These are phyloP conservation scores for Hyphopichia pseudoburtonii DNA, from an alignment of 1,139 yeast genomes.

Conservation along the genomic window DNA sequence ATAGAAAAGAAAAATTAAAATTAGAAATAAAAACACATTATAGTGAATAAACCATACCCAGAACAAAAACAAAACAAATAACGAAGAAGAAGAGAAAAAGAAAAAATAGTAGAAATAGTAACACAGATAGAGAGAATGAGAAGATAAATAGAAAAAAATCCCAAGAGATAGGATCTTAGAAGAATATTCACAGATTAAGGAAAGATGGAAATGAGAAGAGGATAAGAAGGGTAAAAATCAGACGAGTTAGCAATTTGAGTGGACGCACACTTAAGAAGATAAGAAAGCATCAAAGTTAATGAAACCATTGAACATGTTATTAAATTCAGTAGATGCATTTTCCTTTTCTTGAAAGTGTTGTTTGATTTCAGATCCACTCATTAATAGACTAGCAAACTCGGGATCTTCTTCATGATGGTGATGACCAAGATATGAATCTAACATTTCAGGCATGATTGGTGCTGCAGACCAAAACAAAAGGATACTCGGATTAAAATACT, in stretches of 20 bases:
- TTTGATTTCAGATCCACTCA: constrained; percentile 9
- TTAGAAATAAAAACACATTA: neutral
- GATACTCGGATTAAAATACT: no score
- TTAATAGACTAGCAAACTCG: constrained; percentile 12
- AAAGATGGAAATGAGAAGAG: no score
- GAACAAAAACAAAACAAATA: neutral
- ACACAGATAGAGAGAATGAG: neutral
- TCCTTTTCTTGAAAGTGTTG: constrained; percentile 1
- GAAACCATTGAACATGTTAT: constrained; percentile 14
- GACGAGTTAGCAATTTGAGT: no score
- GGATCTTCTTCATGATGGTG: constrained; percentile 13
- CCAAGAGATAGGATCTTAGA: neutral
- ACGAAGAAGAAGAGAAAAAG: neutral
- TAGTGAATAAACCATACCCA: neutral
- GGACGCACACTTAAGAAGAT: constrained; percentile 21
- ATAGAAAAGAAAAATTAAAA: neutral
- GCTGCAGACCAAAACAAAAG: constrained; percentile 38
- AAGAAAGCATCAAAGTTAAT: constrained; percentile 29
- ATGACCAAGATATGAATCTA: constrained; percentile 12
- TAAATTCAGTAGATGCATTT: constrained; percentile 10
- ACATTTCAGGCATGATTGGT: constrained; percentile 36
- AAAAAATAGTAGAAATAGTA: neutral
- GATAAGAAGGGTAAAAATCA: no score
- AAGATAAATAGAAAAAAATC: neutral
- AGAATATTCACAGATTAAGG: neutral